A percentile compares a stretch with the other conserved stretches of the same genome.
Evolutionary conservation across 441 rosid genomes (phyloP).

Genomic region (Eutrema salsugineum): DNA sequence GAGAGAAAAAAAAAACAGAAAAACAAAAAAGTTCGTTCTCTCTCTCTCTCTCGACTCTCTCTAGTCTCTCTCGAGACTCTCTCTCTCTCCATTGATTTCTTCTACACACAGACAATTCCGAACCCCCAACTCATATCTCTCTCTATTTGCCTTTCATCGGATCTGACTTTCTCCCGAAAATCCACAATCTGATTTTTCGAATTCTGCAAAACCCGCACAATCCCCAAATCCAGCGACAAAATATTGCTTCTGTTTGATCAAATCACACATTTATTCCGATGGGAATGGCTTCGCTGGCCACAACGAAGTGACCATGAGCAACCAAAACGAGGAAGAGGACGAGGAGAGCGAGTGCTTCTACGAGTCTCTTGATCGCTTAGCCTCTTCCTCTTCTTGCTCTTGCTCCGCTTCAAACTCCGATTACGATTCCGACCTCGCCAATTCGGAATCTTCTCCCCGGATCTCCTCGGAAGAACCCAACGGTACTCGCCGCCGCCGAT

Average conservation of each 20-base stretch:
- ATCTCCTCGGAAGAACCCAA: constrained; percentile 40
- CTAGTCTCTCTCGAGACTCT: too few relatives aligned
- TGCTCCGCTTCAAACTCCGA: constrained; percentile 58
- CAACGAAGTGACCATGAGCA: constrained; percentile 23
- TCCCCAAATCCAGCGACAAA: constrained; percentile 2
- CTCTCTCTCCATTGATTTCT: constrained; percentile 29
- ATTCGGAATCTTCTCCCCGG: constrained; percentile 28
- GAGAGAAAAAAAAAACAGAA: neutral
- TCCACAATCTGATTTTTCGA: constrained; percentile 25
- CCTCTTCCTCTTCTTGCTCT: constrained; percentile 66
- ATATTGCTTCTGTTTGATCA: constrained; percentile 23
- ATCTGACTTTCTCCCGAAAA: constrained; percentile 47
- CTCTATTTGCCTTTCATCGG: constrained; percentile 42
- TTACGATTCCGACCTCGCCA: constrained; percentile 41
- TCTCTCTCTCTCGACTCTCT: constrained; percentile 18
- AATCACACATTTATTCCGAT: constrained; percentile 34
- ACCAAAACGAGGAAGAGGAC: constrained; percentile 34
- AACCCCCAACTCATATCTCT: constrained; percentile 35
- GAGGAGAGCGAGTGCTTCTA: constrained; percentile 71
- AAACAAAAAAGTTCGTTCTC: neutral
- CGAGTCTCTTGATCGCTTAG: constrained; percentile 92
- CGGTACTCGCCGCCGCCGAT: neutral
- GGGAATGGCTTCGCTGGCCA: constrained; percentile 43
- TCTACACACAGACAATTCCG: constrained; percentile 42
- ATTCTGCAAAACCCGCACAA: constrained; percentile 23